phyloP scores from a whole-genome alignment of 2,329 filamentous ascomycete genomes.

The Talaromyces sp. region DNA sequence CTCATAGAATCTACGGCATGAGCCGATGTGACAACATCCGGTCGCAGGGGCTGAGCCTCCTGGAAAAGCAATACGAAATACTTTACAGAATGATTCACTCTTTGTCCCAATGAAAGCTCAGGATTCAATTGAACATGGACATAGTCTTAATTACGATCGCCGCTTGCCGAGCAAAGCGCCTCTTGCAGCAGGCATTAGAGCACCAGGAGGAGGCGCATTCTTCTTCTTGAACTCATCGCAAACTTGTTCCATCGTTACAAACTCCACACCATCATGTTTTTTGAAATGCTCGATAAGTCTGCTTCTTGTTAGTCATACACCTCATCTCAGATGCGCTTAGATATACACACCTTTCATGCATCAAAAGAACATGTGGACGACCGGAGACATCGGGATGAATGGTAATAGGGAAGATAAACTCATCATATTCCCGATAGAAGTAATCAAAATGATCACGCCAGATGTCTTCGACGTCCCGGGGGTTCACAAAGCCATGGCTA shows the following conservation, averaged over 20 bases:
- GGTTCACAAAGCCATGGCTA: constrained; percentile 61
- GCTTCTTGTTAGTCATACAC: neutral
- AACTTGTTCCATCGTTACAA: constrained; percentile 33
- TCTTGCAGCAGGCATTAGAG: constrained; percentile 24
- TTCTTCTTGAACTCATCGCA: constrained; percentile 30
- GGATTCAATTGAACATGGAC: neutral
- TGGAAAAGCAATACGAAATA: no score
- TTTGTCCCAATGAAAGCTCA: no score
- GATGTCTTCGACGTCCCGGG: constrained; percentile 60
- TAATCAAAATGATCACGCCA: constrained; percentile 67
- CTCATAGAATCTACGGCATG: no score
- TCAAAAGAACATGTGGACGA: constrained; percentile 69
- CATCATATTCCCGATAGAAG: constrained; percentile 75
- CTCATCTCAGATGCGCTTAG: neutral
- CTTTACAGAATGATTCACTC: no score
- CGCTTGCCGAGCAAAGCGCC: neutral
- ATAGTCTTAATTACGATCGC: neutral
- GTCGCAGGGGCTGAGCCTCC: no score
- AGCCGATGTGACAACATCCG: no score
- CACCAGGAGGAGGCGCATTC: constrained; percentile 24
- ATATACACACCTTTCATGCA: constrained; percentile 65
- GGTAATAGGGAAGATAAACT: constrained; percentile 76
- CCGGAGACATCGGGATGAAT: constrained; percentile 75
- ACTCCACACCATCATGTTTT: constrained; percentile 31
- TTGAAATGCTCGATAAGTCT: constrained; percentile 34